Evolutionary conservation across 352 stramenopile genomes (phyloP), one percentile per base, ranked within the genome.

Genomic region (Phytophthora foliorum): DNA sequence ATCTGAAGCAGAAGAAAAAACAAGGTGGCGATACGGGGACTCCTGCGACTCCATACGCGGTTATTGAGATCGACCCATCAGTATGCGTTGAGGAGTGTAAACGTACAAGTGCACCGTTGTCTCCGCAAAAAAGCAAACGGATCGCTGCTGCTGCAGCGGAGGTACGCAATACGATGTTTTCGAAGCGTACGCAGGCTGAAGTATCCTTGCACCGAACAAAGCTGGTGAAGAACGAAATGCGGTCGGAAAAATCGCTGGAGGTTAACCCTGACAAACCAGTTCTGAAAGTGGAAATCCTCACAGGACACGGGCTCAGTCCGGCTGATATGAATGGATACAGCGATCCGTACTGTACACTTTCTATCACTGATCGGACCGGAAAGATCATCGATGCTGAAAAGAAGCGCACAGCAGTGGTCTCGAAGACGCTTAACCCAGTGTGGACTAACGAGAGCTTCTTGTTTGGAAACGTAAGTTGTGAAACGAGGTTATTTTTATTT

Each of bases 291-390:
- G 67, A 89, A 8, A 68, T 93, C 14, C 70, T 89, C 13, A 89
- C 81, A 34, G 85, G 81, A 6, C 85, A 93, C 41, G 83, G 74
- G 3, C 72, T 93, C 2, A 81, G 65, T 19, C 80, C 74, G 19
- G 82, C 81, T 5, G 85, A 93, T 49, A 71, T 82, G 42, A 76
- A 80, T 22, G 85, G 85, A 4, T 93, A 93, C 58, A 93, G 85
- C 50, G 85, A 93, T 51, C 85, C 85, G 11, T 93, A 93, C 27
- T 93, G 85, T 41, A 91, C 83, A 19, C 58, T 93, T 25, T 84
- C 74, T 10, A 48, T 91, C 38, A 91, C 78, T 2, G 80, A 91
- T 55, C 75, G 74, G 3, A 78, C 72, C 2, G 81, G 79, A 8
- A 91, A 91, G 36, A 51, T 45, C 0, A 59, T 91, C 13, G 82